Evolutionary conservation across 2,329 filamentous ascomycete species (phyloP).

Genomic region (Arthrobotrys pseudoclavata): DNA sequence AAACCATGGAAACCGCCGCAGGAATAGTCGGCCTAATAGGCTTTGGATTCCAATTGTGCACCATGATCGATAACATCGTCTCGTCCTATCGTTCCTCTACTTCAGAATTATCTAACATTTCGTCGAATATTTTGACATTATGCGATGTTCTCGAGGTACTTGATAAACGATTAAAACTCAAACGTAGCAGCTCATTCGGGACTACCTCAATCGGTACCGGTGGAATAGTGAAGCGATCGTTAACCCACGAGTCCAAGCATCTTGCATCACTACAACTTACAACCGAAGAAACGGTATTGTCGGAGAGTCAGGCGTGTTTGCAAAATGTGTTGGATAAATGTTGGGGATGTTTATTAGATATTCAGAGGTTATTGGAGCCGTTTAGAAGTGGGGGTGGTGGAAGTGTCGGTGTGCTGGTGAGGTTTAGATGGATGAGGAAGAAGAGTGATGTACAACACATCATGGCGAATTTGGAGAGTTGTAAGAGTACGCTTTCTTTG

Average conservation of each 20-base stretch:
- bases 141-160: conserved; percentile 51
- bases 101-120: conserved; percentile 39
- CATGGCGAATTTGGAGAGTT: conserved; percentile 50
- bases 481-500: conserved; percentile 56
- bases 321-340: conserved; percentile 59
- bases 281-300: conserved; percentile 46
- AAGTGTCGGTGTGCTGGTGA: conserved; percentile 27
- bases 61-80: conserved; percentile 52
- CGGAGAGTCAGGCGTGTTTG: conserved; percentile 52
- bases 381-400: conserved; percentile 28
- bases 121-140: conserved; percentile 42
- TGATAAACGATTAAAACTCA: conserved; percentile 42
- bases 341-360: conserved; percentile 52
- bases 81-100: conserved; percentile 42
- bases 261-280: neutral
- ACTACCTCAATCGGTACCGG: conserved; percentile 1
- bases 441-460: conserved; percentile 47
- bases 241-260: neutral
- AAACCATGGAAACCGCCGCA: conserved; percentile 40
- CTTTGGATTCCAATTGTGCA: conserved; percentile 57
- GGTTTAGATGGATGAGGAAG: conserved; percentile 58
- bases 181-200: conserved; percentile 29
- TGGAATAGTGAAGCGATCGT: neutral
- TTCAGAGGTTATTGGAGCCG: conserved; percentile 51
- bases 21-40: conserved; percentile 59